Evolutionary conservation across 73 alveolate species (phyloP), one percentile per base, ranked within the genome.

Genomic region (Effrenium voratum): DNA sequence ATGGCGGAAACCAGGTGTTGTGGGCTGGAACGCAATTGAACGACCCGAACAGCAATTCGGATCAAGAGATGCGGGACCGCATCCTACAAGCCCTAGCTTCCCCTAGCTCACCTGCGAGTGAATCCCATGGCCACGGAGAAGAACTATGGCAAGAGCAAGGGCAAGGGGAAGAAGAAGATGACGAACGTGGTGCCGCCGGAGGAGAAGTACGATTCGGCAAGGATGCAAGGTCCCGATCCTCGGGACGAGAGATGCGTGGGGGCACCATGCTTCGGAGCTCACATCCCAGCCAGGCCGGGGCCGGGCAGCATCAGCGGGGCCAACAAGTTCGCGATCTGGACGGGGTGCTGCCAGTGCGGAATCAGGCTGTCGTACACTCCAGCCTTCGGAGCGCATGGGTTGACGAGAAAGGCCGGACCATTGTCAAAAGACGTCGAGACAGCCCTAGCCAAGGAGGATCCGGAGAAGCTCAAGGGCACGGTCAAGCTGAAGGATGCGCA

Each of bases 351-450:
- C 80, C 38, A 6, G 47, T 84, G 93, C 60, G 93, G 80, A 1
- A 24, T 82, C 30, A 46, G 93, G 36, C 57, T 84, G 60, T 6
- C 66, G 36, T 86, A 86, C 94, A 86, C 94, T 0, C 94, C 94
- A 4, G 40, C 77, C 1, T 86, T 46, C 63, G 94, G 94, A 2
- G 24, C 38, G 32, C 94, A 57, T 5, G 94, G 68, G n/a, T 2
- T 13, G 3, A 36, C 76, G 38, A 22, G 82, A 6, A 6, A 12
- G 38, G 47, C 93, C 6, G 93, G 93, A 1, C 93, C 93, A 2
- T 16, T 86, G 59, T 1, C 30, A 5, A 28, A 0, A 15, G 82
- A 86, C 66, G 30, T 36, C 46, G 2, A 41, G 83, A 28, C 1
- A 24, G 83, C 55, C 34, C 5, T 86, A 38, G 83, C 10, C 38